A percentile compares a stretch with the other conserved stretches of the same genome.
These are phyloP conservation scores for Spongospora subterranea DNA, from an alignment of 208 protist genomes.

Conservation along the genomic window DNA sequence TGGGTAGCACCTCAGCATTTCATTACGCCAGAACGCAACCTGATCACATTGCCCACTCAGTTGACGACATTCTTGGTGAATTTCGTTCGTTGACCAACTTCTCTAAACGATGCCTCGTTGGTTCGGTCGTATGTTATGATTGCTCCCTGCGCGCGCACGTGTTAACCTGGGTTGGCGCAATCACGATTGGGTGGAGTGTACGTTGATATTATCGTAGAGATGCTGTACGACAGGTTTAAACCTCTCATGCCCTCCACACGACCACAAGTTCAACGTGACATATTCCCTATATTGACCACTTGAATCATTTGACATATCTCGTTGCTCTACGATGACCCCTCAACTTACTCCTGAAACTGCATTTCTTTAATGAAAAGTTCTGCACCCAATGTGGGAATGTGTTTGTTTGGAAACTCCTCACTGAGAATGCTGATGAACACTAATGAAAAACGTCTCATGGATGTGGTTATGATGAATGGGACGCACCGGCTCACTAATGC, in stretches of 20 bases:
- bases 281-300: neutral
- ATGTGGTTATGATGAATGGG: neutral
- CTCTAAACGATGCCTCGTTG: slow-evolving; percentile 44
- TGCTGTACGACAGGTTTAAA: slow-evolving; percentile 1
- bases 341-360: neutral
- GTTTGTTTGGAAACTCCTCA: slow-evolving; percentile 7
- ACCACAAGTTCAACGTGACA: slow-evolving; percentile 29
- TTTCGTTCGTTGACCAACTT: neutral
- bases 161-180: neutral
- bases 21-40: slow-evolving; percentile 16
- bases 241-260: slow-evolving; percentile 34
- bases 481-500: neutral
- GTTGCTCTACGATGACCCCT: neutral
- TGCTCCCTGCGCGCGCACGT: neutral
- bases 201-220: slow-evolving; percentile 33
- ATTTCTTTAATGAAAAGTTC: slow-evolving; percentile 48
- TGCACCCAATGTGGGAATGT: slow-evolving; percentile 5
- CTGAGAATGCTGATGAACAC: neutral
- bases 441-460: neutral
- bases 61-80: neutral
- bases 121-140: slow-evolving; percentile 30
- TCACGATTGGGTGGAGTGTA: neutral
- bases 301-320: neutral
- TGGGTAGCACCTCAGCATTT: slow-evolving; percentile 50
- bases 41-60: neutral